phyloP scores from a whole-genome alignment of 106 monocot species.

The Posidonia australis region DNA sequence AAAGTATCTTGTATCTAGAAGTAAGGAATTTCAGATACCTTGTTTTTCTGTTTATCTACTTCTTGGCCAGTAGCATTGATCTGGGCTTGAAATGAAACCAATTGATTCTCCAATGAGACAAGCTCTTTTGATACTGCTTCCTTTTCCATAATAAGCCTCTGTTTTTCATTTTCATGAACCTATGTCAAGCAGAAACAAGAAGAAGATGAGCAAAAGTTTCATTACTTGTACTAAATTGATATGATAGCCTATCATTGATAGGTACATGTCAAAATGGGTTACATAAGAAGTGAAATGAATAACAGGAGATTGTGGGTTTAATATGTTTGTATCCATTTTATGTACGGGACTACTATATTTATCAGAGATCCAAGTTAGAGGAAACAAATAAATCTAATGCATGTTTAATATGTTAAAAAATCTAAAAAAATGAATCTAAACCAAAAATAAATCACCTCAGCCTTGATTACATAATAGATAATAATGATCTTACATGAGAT shows the following conservation, averaged over 20 bases:
- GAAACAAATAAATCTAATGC: too few relatives aligned
- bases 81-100: constrained; percentile 44
- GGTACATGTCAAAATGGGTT: not conserved
- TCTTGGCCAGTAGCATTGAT: constrained; percentile 44
- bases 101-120: constrained; percentile 54
- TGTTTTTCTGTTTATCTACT: constrained; percentile 45
- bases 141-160: constrained; percentile 87
- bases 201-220: not conserved
- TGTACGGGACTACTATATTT: too few relatives aligned
- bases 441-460: too few relatives aligned
- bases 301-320: too few relatives aligned
- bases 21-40: constrained; percentile 24
- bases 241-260: not conserved
- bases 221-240: not conserved
- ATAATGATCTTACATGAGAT: too few relatives aligned
- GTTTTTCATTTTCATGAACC: constrained; percentile 76
- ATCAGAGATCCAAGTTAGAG: too few relatives aligned
- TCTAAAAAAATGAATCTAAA: too few relatives aligned
- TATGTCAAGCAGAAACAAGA: constrained; percentile 13
- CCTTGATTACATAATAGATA: not conserved
- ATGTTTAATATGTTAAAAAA: too few relatives aligned
- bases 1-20: too few relatives aligned
- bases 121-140: constrained; percentile 75
- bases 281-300: too few relatives aligned
- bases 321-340: too few relatives aligned